phyloP scores from a whole-genome alignment of 1,284 basidiomycete species.

The Veloboletus limbatus region DNA sequence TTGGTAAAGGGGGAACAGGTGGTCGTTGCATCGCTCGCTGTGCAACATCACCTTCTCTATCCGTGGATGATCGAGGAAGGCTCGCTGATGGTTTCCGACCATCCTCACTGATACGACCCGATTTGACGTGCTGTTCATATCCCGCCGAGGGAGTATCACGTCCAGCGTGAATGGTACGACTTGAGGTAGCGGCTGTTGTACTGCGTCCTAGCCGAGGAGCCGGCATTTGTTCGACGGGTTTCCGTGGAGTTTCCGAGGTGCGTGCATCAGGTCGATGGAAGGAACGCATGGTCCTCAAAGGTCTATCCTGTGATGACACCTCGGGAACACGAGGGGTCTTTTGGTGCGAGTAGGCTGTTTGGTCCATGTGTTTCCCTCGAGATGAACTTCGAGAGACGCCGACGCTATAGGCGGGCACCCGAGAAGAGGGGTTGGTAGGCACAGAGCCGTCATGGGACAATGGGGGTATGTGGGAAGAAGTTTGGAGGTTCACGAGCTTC shows the following conservation, averaged over 20 bases:
- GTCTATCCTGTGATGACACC: constrained; percentile 26
- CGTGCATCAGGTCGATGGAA: constrained; percentile 48
- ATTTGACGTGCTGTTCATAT: constrained; percentile 21
- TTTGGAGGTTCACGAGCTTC: constrained; percentile 54
- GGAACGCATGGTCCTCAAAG: constrained; percentile 52
- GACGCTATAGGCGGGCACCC: constrained; percentile 7
- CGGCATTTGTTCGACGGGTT: constrained; percentile 33
- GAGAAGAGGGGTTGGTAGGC: constrained; percentile 11
- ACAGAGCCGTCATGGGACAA: constrained; percentile 7
- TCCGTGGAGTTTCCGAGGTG: constrained; percentile 29
- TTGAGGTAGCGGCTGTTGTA: constrained; percentile 18
- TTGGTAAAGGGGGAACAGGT: constrained; percentile 38
- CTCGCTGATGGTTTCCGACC: constrained; percentile 20
- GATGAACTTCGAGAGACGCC: constrained; percentile 24
- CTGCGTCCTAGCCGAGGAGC: constrained; percentile 36
- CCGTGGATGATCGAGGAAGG: constrained; percentile 23
- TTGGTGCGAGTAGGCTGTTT: constrained; percentile 22
- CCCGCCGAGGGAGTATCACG: constrained; percentile 15
- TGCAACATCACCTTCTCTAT: constrained; percentile 23
- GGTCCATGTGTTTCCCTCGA: constrained; percentile 22
- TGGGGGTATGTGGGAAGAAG: constrained; percentile 18
- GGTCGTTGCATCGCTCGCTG: constrained; percentile 27
- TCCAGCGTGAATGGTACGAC: constrained; percentile 17
- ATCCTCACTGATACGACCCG: constrained; percentile 30
- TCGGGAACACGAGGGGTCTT: constrained; percentile 25